Evolutionary conservation across 768 basidiomycete species (phyloP).

Genomic region (Kwoniella bestiolae): DNA sequence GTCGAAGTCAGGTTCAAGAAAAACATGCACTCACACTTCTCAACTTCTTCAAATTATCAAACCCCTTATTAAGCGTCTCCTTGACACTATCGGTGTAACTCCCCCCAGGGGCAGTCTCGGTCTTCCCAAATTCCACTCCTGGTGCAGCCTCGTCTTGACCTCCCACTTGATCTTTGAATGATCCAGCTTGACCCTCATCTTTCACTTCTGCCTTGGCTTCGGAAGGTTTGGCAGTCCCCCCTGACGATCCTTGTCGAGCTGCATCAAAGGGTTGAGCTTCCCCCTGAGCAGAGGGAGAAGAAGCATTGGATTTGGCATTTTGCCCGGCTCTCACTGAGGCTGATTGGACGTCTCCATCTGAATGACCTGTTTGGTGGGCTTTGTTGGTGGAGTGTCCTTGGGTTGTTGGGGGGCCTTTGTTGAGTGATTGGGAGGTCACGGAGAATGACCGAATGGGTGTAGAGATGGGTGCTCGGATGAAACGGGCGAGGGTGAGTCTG

Average conservation of each 20-base stretch:
- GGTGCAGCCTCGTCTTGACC: slow-evolving; percentile 43
- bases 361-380: slow-evolving; percentile 33
- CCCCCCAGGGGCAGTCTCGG: slow-evolving; percentile 40
- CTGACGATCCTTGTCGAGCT: slow-evolving; percentile 36
- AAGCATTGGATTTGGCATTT: slow-evolving; percentile 25
- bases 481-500: slow-evolving; percentile 16
- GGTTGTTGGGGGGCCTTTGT: slow-evolving; percentile 22
- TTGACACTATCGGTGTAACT: slow-evolving; percentile 30
- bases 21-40: slow-evolving; percentile 20
- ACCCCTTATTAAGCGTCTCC: slow-evolving; percentile 28
- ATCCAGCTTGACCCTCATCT: slow-evolving; percentile 24
- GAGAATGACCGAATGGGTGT: slow-evolving; percentile 13
- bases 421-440: neutral
- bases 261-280: slow-evolving; percentile 46
- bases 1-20: too few species aligned
- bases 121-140: slow-evolving; percentile 39
- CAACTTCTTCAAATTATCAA: slow-evolving; percentile 35
- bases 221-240: slow-evolving; percentile 29
- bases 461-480: neutral
- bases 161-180: slow-evolving; percentile 52
- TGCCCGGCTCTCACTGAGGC: slow-evolving; percentile 38
- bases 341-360: slow-evolving; percentile 46
- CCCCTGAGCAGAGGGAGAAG: slow-evolving; percentile 9
- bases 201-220: slow-evolving; percentile 25
- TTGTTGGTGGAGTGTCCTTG: slow-evolving; percentile 52